Conservation (phyloP, 352 stramenopile species). For the Pythium volutum region DNA sequence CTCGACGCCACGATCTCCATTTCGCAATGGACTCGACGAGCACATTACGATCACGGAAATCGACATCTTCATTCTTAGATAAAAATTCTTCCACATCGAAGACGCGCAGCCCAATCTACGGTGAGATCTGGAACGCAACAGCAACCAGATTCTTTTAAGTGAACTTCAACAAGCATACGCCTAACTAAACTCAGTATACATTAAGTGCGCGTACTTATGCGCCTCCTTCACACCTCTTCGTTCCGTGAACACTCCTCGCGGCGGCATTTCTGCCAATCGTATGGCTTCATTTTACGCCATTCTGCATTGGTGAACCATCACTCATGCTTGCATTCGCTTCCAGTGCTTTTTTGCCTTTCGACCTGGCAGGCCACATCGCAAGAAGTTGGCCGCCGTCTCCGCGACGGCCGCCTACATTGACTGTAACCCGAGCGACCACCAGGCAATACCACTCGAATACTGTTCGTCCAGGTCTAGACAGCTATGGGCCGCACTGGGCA, state of each 20-base stretch:
- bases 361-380: slow-evolving; percentile 3
- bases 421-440: neutral
- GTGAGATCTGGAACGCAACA: too few relatives aligned
- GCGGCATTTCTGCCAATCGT: slow-evolving; percentile 5
- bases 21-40: too few relatives aligned
- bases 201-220: neutral
- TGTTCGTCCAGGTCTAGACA: neutral
- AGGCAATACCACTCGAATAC: neutral
- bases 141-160: too few relatives aligned
- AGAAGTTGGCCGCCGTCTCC: slow-evolving; percentile 4
- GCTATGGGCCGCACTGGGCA: slow-evolving; percentile 69
- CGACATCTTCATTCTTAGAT: too few relatives aligned
- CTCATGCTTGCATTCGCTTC: slow-evolving; percentile 24
- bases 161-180: neutral
- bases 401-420: neutral
- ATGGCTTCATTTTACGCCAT: neutral
- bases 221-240: neutral
- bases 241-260: slow-evolving; percentile 6
- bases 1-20: too few relatives aligned
- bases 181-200: neutral
- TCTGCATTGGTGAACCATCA: slow-evolving; percentile 17
- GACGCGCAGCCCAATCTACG: too few relatives aligned
- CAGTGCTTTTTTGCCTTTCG: slow-evolving; percentile 27
- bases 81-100: too few relatives aligned
- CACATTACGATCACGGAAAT: too few relatives aligned